Percentiles rank a stretch among this genome's conserved stretches.
Conservation (phyloP, 495 filamentous ascomycete species). For the Chlorociboria aeruginascens region DNA sequence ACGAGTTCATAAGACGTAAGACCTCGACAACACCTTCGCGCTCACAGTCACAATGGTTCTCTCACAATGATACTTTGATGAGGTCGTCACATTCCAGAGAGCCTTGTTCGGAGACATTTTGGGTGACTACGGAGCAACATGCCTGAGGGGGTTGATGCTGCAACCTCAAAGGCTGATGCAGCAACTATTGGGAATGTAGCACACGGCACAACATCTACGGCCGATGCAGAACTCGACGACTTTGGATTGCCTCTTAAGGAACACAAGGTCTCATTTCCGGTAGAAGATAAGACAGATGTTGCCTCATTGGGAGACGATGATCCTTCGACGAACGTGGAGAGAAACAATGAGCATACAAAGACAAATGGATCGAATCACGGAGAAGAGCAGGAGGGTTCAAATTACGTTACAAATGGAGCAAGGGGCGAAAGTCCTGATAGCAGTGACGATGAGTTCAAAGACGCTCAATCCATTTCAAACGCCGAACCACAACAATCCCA, state of each 20-base stretch:
- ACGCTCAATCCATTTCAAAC: slow-evolving; percentile 25
- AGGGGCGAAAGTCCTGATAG: too few species aligned
- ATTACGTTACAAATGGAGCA: too few species aligned
- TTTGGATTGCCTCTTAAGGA: slow-evolving; percentile 42
- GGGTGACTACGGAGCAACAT: slow-evolving; percentile 9
- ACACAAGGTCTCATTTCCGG: slow-evolving; percentile 11
- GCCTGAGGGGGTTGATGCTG: slow-evolving; percentile 10
- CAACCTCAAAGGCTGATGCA: slow-evolving; percentile 7
- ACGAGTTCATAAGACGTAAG: too few species aligned
- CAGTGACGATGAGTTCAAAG: slow-evolving; percentile 28
- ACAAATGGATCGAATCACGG: too few species aligned
- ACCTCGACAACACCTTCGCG: too few species aligned
- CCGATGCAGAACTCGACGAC: slow-evolving; percentile 33
- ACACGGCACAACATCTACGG: slow-evolving; percentile 18
- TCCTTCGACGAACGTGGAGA: background rate
- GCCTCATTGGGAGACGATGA: slow-evolving; percentile 1
- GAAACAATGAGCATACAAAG: slow-evolving; percentile 7
- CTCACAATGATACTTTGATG: too few species aligned
- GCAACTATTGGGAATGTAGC: background rate
- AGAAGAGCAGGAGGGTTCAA: too few species aligned
- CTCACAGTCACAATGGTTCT: too few species aligned
- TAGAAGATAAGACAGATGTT: slow-evolving; percentile 6
- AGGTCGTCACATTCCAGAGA: too few species aligned
- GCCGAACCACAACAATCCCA: slow-evolving; percentile 13
- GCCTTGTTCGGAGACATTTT: too few species aligned